Evolutionary conservation across 1,139 yeast species (phyloP), one percentile per base, ranked within the genome.

Genomic region (Yamadazyma mexicana): DNA sequence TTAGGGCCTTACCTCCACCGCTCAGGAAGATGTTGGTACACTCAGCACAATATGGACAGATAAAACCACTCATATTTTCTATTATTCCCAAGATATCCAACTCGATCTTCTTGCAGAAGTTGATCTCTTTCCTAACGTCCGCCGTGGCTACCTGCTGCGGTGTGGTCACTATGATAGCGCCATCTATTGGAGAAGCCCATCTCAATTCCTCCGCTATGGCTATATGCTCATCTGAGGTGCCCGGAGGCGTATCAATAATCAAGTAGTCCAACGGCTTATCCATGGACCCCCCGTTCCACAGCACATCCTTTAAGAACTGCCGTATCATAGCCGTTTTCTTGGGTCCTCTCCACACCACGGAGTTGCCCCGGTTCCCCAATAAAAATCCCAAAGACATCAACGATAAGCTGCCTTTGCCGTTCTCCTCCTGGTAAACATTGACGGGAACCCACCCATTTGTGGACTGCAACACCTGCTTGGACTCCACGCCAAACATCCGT

Each of bases 291-390:
- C 61, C 62, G 34, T 50, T 52, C 98, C 98, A 94, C 15, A 79
- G 79, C 1, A 92, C 96, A 58, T 92, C 98, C 45, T 81, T 79
- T 33, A 94, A 69, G 56, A 94, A 91, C 61, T 94, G 99, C 42
- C 92, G 77, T 33, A 94, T 87, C 98, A 94, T 92, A 17, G 98
- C 96, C 0, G 98, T 91, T 59, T 94, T 94, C 61, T 91, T 89
- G 2, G 99, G 98, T 0, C 99, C 99, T 55, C 98, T 73, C 99
- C 99, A 94, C 7, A 92, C 97, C 24, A 94, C 95, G 16, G 95
- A 82, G 52, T 85, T 87, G 18, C 95, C 95, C 43, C 98, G 65
- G 56, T 87, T 82, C 14, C 85, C 83, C 8, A 92, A 62, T 33
- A 94, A 61, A 55, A 94, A 92, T 3, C 98, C 99, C n/a, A 94